Percentiles rank a stretch among this genome's conserved stretches.
phyloP scores from a whole-genome alignment of 2,329 filamentous ascomycete species.

The Trichophyton equinum region DNA sequence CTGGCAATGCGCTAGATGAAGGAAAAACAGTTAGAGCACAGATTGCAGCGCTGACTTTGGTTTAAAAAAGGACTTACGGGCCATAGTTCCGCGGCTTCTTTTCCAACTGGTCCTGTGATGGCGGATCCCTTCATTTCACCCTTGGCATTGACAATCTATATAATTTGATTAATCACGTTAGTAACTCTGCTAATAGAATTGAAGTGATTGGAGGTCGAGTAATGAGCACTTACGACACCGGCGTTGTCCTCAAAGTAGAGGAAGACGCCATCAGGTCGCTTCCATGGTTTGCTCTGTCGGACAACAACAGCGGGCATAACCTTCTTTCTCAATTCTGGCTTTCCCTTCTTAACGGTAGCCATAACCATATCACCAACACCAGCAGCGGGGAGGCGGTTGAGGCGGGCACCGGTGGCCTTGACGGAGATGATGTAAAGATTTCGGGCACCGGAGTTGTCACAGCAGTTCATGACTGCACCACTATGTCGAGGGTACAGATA shows the following conservation, averaged over 20 bases:
- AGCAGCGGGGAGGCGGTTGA: slow-evolving; percentile 92
- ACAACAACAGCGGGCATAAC: slow-evolving; percentile 99
- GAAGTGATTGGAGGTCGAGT: not conserved
- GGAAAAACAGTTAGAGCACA: not conserved
- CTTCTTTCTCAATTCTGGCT: slow-evolving; percentile 99
- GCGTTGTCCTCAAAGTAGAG: slow-evolving; percentile 99
- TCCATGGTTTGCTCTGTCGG: slow-evolving; percentile 98
- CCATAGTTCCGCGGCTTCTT: slow-evolving; percentile 99
- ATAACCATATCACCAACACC: slow-evolving; percentile 99
- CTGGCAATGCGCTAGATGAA: slow-evolving; percentile 76
- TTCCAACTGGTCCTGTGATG: slow-evolving; percentile 97
- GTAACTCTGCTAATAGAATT: not conserved
- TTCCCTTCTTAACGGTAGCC: slow-evolving; percentile 99
- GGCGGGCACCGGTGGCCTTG: slow-evolving; percentile 93
- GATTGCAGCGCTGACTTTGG: not conserved
- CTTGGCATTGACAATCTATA: slow-evolving; percentile 98
- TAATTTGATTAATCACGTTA: not conserved
- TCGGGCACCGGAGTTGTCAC: slow-evolving; percentile 96
- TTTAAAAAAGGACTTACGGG: slow-evolving; percentile 52
- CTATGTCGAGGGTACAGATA: slow-evolving; percentile 36
- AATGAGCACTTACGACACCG: slow-evolving; percentile 65
- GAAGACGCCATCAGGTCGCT: slow-evolving; percentile 95
- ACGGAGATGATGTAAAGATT: slow-evolving; percentile 99
- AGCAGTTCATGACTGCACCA: slow-evolving; percentile 99
- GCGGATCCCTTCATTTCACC: slow-evolving; percentile 99